phyloP scores from a whole-genome alignment of 345 rosid species.

The Corchorus olitorius region DNA sequence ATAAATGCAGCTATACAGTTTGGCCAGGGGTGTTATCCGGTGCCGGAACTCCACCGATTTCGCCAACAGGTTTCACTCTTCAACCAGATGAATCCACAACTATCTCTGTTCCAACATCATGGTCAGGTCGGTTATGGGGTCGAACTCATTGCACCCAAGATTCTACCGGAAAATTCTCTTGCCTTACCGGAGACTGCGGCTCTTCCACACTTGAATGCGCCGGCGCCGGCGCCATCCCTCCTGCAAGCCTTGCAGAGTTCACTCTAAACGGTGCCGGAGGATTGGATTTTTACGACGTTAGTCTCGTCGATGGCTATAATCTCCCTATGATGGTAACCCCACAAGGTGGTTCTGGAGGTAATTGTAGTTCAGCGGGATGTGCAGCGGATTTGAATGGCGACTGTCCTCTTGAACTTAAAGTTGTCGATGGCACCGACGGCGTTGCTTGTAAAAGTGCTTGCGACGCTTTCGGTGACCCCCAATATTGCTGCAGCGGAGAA shows the following conservation, averaged over 20 bases:
- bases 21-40: constrained; percentile 75
- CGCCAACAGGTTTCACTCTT: constrained; percentile 62
- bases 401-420: constrained; percentile 59
- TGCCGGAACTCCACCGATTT: constrained; percentile 51
- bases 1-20: constrained; percentile 59
- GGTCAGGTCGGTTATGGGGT: constrained; percentile 82
- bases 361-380: constrained; percentile 57
- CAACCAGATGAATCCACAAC: constrained; percentile 41
- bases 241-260: constrained; percentile 63
- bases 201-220: constrained; percentile 48
- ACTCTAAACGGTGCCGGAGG: constrained; percentile 51
- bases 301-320: constrained; percentile 79
- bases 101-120: constrained; percentile 44
- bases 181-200: constrained; percentile 66
- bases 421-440: constrained; percentile 26
- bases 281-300: constrained; percentile 65
- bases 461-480: constrained; percentile 49
- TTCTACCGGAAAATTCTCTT: constrained; percentile 55
- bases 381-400: constrained; percentile 49
- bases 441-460: constrained; percentile 79
- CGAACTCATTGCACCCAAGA: constrained; percentile 62
- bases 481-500: constrained; percentile 67
- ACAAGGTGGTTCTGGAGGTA: constrained; percentile 41
- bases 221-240: constrained; percentile 57
- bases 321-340: constrained; percentile 60